phyloP scores from a whole-genome alignment of 1,284 basidiomycete species.

The Cutaneotrichosporon sp. region DNA sequence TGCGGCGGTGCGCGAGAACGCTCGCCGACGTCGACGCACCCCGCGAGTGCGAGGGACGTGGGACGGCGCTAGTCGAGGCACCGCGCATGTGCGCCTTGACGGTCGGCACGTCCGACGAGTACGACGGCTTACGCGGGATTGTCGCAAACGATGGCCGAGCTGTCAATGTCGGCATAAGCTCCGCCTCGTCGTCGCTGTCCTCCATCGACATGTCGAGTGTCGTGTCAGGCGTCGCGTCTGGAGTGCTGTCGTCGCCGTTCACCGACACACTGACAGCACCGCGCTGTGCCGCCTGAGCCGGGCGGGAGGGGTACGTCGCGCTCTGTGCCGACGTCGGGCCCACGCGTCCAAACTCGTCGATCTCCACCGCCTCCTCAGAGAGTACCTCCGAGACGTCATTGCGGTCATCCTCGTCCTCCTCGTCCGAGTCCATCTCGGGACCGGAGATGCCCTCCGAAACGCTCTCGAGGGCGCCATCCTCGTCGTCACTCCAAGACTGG shows the following conservation, averaged over 20 bases:
- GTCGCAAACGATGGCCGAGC: conserved; percentile 1
- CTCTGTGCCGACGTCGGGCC: background rate
- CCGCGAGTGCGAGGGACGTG: background rate
- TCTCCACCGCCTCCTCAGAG: background rate
- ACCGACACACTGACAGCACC: background rate
- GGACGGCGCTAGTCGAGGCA: conserved; percentile 4
- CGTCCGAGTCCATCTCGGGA: conserved; percentile 15
- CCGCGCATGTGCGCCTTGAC: conserved; percentile 2
- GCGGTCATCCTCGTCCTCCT: conserved; percentile 12
- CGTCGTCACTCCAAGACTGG: conserved; percentile 72
- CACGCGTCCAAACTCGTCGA: conserved; percentile 19
- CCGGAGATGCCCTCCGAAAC: conserved; percentile 64
- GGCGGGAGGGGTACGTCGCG: background rate
- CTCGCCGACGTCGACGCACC: background rate
- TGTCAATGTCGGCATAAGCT: background rate
- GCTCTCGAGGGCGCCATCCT: conserved; percentile 75
- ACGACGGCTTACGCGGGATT: conserved; percentile 4
- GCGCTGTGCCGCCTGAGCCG: background rate
- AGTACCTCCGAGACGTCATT: conserved; percentile 10
- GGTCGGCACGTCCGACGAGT: conserved; percentile 7
- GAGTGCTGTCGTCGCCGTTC: background rate
- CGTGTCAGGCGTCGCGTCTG: conserved; percentile 4
- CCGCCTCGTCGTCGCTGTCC: conserved; percentile 1
- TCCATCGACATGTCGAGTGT: conserved; percentile 4
- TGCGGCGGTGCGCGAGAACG: conserved; percentile 1